Conservation (phyloP, 1,139 yeast species). For the Hemisphaericaspora xylofermentans region DNA sequence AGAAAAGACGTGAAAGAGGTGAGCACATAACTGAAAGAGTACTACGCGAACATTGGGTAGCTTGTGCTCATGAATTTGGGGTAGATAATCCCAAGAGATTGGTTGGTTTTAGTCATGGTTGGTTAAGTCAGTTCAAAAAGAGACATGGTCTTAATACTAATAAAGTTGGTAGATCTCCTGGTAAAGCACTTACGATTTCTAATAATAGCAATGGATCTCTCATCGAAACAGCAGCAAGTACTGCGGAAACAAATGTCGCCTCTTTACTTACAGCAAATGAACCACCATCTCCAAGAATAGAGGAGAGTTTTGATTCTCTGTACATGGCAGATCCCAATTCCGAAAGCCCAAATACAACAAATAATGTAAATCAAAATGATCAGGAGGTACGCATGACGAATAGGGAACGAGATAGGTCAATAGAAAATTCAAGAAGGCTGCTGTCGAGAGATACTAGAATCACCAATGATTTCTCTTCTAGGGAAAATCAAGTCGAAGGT, state of each 20-base stretch:
- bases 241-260: conserved; percentile 1
- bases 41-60: conserved; percentile 55
- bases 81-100: conserved; percentile 60
- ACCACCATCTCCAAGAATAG: conserved; percentile 9
- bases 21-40: conserved; percentile 56
- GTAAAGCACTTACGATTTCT: neutral
- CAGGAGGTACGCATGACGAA: conserved; percentile 13
- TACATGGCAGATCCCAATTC: neutral
- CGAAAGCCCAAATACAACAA: conserved; percentile 10
- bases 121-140: conserved; percentile 60
- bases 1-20: conserved; percentile 40
- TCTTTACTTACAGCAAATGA: conserved; percentile 1
- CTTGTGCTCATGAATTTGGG: conserved; percentile 55
- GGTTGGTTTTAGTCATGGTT: conserved; percentile 57
- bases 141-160: conserved; percentile 52
- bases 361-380: conserved; percentile 15
- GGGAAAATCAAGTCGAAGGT: neutral
- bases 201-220: neutral
- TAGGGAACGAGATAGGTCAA: neutral
- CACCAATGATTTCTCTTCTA: neutral
- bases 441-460: neutral
- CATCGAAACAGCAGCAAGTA: neutral
- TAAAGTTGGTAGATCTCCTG: conserved; percentile 21
- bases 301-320: neutral
- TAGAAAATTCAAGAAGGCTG: neutral